Conservation (phyloP, 257 asterid species). For the Fraxinus pennsylvanica region DNA sequence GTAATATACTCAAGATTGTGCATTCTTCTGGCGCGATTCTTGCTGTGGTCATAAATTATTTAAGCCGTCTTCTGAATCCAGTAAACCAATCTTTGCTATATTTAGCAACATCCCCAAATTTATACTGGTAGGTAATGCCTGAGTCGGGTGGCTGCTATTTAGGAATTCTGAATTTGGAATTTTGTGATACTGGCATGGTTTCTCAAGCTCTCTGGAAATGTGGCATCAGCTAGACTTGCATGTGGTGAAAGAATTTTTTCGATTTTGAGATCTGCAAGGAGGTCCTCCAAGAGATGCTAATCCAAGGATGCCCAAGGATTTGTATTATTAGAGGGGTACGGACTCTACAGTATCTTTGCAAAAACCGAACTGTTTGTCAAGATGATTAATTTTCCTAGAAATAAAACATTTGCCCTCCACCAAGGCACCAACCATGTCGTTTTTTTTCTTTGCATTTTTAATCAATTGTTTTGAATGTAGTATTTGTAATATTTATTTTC, state of each 20-base stretch:
- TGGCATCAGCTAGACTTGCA: not conserved
- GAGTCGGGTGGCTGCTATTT: not conserved
- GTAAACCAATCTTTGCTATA: constrained; percentile 19
- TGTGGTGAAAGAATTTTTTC: constrained; percentile 15
- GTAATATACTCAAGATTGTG: constrained; percentile 36
- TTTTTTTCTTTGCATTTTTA: not conserved
- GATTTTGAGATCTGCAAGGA: not conserved
- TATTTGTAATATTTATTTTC: not conserved
- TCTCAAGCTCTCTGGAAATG: constrained; percentile 16
- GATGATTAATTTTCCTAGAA: not conserved
- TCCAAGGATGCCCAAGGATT: constrained; percentile 24
- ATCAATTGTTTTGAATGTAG: not conserved
- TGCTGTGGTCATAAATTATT: constrained; percentile 18
- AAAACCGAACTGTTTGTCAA: not conserved
- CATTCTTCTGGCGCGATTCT: constrained; percentile 22
- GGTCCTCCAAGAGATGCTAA: constrained; percentile 20
- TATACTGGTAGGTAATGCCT: constrained; percentile 8
- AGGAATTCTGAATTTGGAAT: constrained; percentile 2
- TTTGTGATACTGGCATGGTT: not conserved
- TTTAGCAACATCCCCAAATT: constrained; percentile 1
- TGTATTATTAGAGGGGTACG: constrained; percentile 17
- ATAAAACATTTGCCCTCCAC: constrained; percentile 2
- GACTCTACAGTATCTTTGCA: not conserved
- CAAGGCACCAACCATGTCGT: not conserved
- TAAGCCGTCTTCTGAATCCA: constrained; percentile 11